Evolutionary conservation across 2,329 filamentous ascomycete genomes (phyloP).

Genomic region (Arthroderma uncinatum): DNA sequence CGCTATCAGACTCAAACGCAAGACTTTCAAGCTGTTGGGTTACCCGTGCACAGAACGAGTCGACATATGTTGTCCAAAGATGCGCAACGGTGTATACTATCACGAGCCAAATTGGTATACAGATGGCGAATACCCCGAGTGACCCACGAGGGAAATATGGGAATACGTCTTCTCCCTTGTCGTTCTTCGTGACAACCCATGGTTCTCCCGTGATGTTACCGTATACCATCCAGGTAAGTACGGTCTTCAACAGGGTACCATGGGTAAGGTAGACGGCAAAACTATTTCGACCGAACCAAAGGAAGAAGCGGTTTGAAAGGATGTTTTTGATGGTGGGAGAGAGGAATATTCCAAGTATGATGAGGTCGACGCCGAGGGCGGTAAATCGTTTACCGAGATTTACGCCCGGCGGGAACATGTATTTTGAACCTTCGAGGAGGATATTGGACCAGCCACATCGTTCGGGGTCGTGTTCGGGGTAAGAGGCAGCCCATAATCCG

Average conservation of each 20-base stretch:
- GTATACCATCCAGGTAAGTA: constrained; percentile 44
- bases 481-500: constrained; percentile 41
- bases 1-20: constrained; percentile 35
- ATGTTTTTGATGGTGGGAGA: constrained; percentile 40
- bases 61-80: constrained; percentile 44
- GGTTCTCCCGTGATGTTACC: constrained; percentile 37
- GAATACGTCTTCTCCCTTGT: constrained; percentile 31
- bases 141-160: constrained; percentile 34
- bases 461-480: constrained; percentile 41
- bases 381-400: constrained; percentile 39
- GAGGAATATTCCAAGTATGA: constrained; percentile 42
- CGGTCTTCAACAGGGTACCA: constrained; percentile 43
- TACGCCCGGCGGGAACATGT: constrained; percentile 37
- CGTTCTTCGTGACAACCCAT: constrained; percentile 33
- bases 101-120: constrained; percentile 38
- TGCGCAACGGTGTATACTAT: constrained; percentile 40
- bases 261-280: constrained; percentile 47
- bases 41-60: constrained; percentile 39
- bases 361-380: constrained; percentile 40
- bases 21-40: constrained; percentile 40
- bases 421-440: constrained; percentile 32
- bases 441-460: constrained; percentile 40
- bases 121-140: constrained; percentile 31
- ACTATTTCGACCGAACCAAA: constrained; percentile 45
- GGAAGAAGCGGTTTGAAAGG: constrained; percentile 41